A percentile compares a stretch with the other conserved stretches of the same genome.
Conservation (phyloP, 108 stramenopile species). For the Fragilariopsis cylindrus region DNA sequence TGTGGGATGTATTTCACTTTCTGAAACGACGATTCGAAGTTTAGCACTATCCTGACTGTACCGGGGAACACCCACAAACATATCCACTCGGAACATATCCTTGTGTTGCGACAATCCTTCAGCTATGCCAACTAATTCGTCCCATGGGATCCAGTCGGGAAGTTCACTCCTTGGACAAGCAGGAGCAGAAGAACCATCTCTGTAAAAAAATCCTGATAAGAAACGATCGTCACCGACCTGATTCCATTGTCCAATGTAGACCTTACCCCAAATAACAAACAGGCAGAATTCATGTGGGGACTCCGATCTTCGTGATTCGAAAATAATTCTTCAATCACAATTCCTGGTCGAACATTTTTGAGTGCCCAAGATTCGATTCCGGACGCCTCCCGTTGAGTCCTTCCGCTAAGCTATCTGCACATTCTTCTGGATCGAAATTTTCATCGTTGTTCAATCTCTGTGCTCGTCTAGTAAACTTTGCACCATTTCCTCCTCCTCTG, state of each 20-base stretch:
- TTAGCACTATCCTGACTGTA: not conserved
- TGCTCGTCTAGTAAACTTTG: slow-evolving; percentile 5
- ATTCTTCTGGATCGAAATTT: not conserved
- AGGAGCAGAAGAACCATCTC: slow-evolving; percentile 11
- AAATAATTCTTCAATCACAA: slow-evolving; percentile 24
- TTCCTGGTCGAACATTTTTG: slow-evolving; percentile 16
- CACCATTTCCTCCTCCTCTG: not conserved
- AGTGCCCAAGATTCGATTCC: slow-evolving; percentile 23
- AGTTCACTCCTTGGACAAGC: not conserved
- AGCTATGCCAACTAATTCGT: slow-evolving; percentile 14
- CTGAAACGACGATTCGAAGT: not conserved
- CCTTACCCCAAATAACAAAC: slow-evolving; percentile 27
- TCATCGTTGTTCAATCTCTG: not conserved
- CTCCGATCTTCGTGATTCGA: not conserved
- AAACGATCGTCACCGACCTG: slow-evolving; percentile 11
- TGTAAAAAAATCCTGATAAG: slow-evolving; percentile 10
- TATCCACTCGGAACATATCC: slow-evolving; percentile 22
- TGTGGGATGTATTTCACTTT: slow-evolving; percentile 12
- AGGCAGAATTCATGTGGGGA: slow-evolving; percentile 21
- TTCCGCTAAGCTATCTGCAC: slow-evolving; percentile 14
- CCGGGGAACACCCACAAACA: slow-evolving; percentile 18
- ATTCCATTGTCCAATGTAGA: slow-evolving; percentile 17
- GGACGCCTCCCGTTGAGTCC: slow-evolving; percentile 18
- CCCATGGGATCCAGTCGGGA: slow-evolving; percentile 30
- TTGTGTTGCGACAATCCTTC: slow-evolving; percentile 18